Evolutionary conservation across 805 yeast species (phyloP).

Genomic region (Metschnikowia cubensis): DNA sequence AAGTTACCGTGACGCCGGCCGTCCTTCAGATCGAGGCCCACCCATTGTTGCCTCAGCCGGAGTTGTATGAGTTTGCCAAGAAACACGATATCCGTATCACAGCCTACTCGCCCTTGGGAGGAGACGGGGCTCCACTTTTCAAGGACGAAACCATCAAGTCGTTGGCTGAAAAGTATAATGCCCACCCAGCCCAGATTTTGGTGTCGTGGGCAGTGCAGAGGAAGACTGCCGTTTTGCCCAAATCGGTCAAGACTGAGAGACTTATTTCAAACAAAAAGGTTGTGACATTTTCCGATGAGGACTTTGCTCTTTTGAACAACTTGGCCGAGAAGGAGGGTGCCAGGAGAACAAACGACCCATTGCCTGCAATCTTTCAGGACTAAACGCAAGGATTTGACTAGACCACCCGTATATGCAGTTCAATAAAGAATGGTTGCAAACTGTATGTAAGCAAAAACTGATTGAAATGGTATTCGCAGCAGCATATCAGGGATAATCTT

Average conservation of each 20-base stretch:
- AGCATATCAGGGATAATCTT: no score
- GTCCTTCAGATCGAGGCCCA: conserved; percentile 47
- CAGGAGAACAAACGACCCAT: conserved; percentile 27
- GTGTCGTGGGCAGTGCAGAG: conserved; percentile 60
- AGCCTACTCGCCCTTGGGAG: conserved; percentile 65
- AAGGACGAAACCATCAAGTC: conserved; percentile 33
- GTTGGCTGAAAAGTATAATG: conserved; percentile 17
- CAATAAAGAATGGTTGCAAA: no score
- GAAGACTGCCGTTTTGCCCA: conserved; percentile 45
- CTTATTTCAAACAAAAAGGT: conserved; percentile 35
- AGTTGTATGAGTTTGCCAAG: conserved; percentile 36
- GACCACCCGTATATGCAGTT: background rate
- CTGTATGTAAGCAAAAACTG: no score
- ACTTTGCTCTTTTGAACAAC: conserved; percentile 31
- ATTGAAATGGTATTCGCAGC: no score
- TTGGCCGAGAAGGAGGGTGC: conserved; percentile 31
- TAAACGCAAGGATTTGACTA: background rate
- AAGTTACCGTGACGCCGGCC: conserved; percentile 40
- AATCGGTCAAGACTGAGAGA: conserved; percentile 25
- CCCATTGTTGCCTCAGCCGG: conserved; percentile 35
- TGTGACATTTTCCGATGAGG: conserved; percentile 30
- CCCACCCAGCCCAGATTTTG: conserved; percentile 50
- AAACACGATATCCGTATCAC: conserved; percentile 38
- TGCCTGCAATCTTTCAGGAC: conserved; percentile 11
- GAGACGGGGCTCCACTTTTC: conserved; percentile 60